Evolutionary conservation across 768 basidiomycete genomes (phyloP).

Genomic region (Filobasidium floriforme): DNA sequence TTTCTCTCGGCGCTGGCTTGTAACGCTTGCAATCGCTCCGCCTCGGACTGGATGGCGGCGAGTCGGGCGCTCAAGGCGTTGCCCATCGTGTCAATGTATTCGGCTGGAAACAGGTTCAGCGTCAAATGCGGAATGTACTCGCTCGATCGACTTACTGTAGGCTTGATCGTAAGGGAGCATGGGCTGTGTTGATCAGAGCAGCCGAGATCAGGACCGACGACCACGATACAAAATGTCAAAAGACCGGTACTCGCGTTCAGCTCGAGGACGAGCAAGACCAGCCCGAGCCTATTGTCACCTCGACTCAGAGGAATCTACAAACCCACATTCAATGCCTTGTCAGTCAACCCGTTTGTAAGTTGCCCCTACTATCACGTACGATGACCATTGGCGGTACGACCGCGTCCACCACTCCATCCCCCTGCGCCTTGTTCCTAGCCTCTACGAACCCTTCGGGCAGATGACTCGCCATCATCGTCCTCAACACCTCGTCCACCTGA

Average conservation of each 20-base stretch:
- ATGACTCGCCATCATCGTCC: background rate
- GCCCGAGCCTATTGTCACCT: background rate
- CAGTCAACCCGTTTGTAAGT: too few species aligned
- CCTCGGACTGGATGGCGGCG: slow-evolving; percentile 1
- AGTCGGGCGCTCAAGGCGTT: slow-evolving; percentile 1
- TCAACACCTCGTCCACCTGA: background rate
- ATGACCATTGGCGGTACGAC: background rate
- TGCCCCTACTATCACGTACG: too few species aligned
- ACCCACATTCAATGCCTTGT: too few species aligned
- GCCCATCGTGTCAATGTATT: slow-evolving; percentile 9
- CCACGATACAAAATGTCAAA: background rate
- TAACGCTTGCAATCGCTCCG: slow-evolving; percentile 6
- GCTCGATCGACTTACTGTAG: background rate
- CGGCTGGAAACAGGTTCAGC: background rate
- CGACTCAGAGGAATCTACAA: slow-evolving; percentile 1
- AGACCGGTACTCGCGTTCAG: background rate
- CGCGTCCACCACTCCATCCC: background rate
- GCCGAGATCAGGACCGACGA: background rate
- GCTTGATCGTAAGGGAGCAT: slow-evolving; percentile 7
- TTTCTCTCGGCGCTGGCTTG: slow-evolving; percentile 7
- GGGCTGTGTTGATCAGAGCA: background rate
- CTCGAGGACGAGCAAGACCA: slow-evolving; percentile 3
- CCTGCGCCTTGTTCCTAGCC: background rate
- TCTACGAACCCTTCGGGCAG: background rate
- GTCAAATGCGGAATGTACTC: background rate